A percentile compares a stretch with the other conserved stretches of the same genome.
Conservation (phyloP, 2,329 filamentous ascomycete species). For the Hymenoscyphus linearis region DNA sequence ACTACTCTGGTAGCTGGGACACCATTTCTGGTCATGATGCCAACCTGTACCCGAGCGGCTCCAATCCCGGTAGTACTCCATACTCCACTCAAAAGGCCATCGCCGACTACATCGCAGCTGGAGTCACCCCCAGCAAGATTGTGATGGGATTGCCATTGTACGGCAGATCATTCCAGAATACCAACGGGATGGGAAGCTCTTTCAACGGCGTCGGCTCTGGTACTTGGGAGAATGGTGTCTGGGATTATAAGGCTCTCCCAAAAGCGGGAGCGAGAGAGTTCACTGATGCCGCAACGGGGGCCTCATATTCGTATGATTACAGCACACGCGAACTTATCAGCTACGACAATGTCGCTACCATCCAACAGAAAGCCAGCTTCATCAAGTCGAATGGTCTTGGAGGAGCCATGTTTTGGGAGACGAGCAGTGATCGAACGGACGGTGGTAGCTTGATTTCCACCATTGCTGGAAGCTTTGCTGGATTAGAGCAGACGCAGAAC, state of each 20-base stretch:
- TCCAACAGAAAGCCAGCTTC: constrained; percentile 59
- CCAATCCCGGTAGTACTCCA: constrained; percentile 55
- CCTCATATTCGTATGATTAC: constrained; percentile 67
- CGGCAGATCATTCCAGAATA: constrained; percentile 63
- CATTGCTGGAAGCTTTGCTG: constrained; percentile 36
- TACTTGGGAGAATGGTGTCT: constrained; percentile 68
- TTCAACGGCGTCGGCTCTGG: constrained; percentile 62
- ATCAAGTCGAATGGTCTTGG: constrained; percentile 58
- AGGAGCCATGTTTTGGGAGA: constrained; percentile 85
- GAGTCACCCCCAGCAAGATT: constrained; percentile 61
- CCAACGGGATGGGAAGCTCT: constrained; percentile 59
- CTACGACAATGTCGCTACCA: constrained; percentile 61
- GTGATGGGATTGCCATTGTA: constrained; percentile 78
- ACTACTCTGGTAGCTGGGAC: constrained; percentile 66
- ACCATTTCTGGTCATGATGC: constrained; percentile 60
- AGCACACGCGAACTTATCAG: constrained; percentile 58
- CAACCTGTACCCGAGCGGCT: constrained; percentile 57
- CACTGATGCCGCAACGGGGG: constrained; percentile 53
- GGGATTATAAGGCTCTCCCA: constrained; percentile 77
- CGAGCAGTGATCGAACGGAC: constrained; percentile 59
- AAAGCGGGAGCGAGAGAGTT: constrained; percentile 51
- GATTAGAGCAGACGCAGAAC: constrained; percentile 44
- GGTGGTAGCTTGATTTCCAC: constrained; percentile 55
- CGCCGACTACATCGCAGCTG: constrained; percentile 56
- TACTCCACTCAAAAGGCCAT: constrained; percentile 65